Conservation (phyloP, 768 basidiomycete genomes). For the Paxillus rubicundulus region DNA sequence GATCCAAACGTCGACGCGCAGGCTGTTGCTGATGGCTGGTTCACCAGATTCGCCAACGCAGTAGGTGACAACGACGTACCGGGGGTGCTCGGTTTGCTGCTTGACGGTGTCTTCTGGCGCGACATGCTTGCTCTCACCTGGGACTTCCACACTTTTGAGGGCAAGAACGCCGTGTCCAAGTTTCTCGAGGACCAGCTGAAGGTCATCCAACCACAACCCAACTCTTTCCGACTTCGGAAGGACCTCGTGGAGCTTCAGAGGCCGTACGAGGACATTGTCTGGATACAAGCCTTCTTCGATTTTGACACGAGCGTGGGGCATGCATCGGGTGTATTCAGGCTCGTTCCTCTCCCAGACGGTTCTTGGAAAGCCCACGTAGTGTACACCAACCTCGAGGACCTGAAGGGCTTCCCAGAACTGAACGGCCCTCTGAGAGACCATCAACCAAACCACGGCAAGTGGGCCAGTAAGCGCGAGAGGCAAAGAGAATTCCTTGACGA, state of each 20-base stretch:
- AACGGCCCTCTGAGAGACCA: conserved; percentile 44
- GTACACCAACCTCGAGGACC: conserved; percentile 51
- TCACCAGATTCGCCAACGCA: conserved; percentile 36
- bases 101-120: conserved; percentile 49
- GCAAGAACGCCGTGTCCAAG: conserved; percentile 35
- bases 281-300: conserved; percentile 44
- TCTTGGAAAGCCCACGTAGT: conserved; percentile 47
- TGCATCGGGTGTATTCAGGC: conserved; percentile 44
- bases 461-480: conserved; percentile 27
- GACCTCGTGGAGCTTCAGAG: conserved; percentile 19
- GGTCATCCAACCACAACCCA: conserved; percentile 14
- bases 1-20: conserved; percentile 36
- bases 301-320: conserved; percentile 43
- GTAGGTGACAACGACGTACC: conserved; percentile 34
- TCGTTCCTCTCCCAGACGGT: conserved; percentile 42
- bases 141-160: conserved; percentile 59
- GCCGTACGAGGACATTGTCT: conserved; percentile 37
- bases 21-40: conserved; percentile 40
- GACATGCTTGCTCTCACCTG: conserved; percentile 63
- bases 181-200: conserved; percentile 49
- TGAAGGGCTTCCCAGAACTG: conserved; percentile 45
- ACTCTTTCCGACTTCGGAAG: conserved; percentile 23
- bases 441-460: conserved; percentile 35
- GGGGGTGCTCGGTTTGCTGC: conserved; percentile 33
- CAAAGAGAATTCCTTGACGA: conserved; percentile 33